Conservation (phyloP, 1,139 yeast species). For the Waltiozyma sp. region DNA sequence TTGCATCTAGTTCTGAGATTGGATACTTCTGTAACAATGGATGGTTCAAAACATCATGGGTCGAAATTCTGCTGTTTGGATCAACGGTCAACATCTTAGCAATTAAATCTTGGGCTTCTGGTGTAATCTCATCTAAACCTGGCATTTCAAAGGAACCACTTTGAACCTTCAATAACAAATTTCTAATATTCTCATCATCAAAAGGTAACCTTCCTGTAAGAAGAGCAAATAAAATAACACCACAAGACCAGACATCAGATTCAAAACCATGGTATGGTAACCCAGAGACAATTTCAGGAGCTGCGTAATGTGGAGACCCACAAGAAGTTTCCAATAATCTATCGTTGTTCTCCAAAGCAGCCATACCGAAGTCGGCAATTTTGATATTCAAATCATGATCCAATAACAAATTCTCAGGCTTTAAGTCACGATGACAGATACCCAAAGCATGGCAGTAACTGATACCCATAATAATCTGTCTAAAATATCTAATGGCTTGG, state of each 20-base stretch:
- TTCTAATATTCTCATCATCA: conserved; percentile 71
- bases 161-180: conserved; percentile 60
- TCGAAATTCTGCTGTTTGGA: conserved; percentile 65
- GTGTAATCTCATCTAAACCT: conserved; percentile 32
- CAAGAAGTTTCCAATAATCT: conserved; percentile 67
- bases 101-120: conserved; percentile 63
- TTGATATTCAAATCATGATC: conserved; percentile 61
- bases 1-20: conserved; percentile 24
- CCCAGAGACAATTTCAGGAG: conserved; percentile 78
- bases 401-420: conserved; percentile 64
- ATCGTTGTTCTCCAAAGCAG: conserved; percentile 67
- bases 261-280: conserved; percentile 73
- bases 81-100: conserved; percentile 66
- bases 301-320: conserved; percentile 83
- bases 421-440: conserved; percentile 72
- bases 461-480: conserved; percentile 66
- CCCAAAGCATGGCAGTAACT: conserved; percentile 78
- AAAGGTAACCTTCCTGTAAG: conserved; percentile 73
- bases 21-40: conserved; percentile 59
- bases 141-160: conserved; percentile 71
- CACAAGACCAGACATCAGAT: conserved; percentile 82
- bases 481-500: conserved; percentile 65
- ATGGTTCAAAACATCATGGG: conserved; percentile 66
- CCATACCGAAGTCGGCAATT: conserved; percentile 84
- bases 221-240: conserved; percentile 67